Conservation (phyloP, 768 basidiomycete genomes). For the Pulveroboletus sp. region DNA sequence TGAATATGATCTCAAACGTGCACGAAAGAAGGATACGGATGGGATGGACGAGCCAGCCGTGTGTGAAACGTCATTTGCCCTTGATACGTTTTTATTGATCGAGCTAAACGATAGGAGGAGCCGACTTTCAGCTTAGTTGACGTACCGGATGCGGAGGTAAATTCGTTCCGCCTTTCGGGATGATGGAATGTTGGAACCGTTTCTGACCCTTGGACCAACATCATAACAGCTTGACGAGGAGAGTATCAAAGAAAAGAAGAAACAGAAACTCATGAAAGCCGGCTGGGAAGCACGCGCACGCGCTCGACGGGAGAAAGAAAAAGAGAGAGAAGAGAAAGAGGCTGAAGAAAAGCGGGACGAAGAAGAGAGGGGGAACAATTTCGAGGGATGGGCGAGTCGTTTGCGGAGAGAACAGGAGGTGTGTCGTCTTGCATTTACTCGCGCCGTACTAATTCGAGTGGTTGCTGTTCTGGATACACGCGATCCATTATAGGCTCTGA, state of each 20-base stretch:
- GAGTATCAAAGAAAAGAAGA: constrained; percentile 87
- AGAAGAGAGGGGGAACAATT: constrained; percentile 68
- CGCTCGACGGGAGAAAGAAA: constrained; percentile 80
- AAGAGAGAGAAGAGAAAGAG: constrained; percentile 64
- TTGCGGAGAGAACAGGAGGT: constrained; percentile 82
- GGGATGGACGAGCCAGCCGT: constrained; percentile 62
- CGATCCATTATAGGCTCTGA: constrained; percentile 51
- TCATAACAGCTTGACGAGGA: constrained; percentile 77
- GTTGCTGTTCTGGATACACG: not conserved
- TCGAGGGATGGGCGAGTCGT: constrained; percentile 67
- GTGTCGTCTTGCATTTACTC: constrained; percentile 6
- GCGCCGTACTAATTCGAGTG: not conserved
- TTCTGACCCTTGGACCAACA: not conserved
- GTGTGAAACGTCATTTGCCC: constrained; percentile 6
- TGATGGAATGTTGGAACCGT: not conserved
- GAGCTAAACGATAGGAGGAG: constrained; percentile 54
- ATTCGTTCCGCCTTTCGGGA: constrained; percentile 5
- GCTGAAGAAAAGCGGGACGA: constrained; percentile 61
- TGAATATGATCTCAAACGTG: constrained; percentile 69
- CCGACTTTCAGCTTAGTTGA: constrained; percentile 89
- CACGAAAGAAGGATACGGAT: constrained; percentile 75
- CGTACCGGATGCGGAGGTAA: constrained; percentile 80
- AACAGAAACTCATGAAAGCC: constrained; percentile 88
- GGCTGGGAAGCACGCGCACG: constrained; percentile 88
- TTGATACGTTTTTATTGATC: not conserved